phyloP scores from a whole-genome alignment of 176 grass and related monocot genomes.

The Areca catechu region DNA sequence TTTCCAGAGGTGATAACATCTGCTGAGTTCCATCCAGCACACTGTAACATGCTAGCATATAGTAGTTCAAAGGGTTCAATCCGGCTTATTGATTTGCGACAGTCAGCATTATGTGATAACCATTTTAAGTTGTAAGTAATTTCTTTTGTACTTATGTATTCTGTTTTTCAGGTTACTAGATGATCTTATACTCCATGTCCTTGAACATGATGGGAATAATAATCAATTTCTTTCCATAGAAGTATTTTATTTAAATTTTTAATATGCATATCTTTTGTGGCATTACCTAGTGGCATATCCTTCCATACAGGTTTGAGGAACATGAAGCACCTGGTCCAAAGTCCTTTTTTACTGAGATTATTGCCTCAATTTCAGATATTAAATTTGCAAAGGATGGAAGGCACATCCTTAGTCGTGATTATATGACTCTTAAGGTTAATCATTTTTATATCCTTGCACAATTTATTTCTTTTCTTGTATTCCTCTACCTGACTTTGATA shows the following conservation, averaged over 20 bases:
- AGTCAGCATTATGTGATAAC: conserved; percentile 93
- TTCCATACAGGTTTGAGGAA: conserved; percentile 68
- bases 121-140: conserved; percentile 87
- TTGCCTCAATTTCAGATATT: conserved; percentile 87
- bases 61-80: conserved; percentile 99
- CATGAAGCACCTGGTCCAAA: conserved; percentile 75
- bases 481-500: too few species aligned
- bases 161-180: too few species aligned
- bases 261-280: neutral
- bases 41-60: conserved; percentile 94
- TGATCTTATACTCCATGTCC: too few species aligned
- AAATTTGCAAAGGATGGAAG: conserved; percentile 81
- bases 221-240: too few species aligned
- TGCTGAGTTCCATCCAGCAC: conserved; percentile 89
- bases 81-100: conserved; percentile 91
- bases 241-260: too few species aligned
- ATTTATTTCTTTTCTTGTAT: neutral
- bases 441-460: neutral
- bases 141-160: conserved; percentile 4
- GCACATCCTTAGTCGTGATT: conserved; percentile 91
- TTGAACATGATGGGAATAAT: too few species aligned
- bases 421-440: conserved; percentile 89
- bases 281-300: conserved; percentile 16
- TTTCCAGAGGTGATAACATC: conserved; percentile 93
- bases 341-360: conserved; percentile 95